phyloP scores from a whole-genome alignment of 352 stramenopile genomes.

The Globisporangium cylindrosporum region DNA sequence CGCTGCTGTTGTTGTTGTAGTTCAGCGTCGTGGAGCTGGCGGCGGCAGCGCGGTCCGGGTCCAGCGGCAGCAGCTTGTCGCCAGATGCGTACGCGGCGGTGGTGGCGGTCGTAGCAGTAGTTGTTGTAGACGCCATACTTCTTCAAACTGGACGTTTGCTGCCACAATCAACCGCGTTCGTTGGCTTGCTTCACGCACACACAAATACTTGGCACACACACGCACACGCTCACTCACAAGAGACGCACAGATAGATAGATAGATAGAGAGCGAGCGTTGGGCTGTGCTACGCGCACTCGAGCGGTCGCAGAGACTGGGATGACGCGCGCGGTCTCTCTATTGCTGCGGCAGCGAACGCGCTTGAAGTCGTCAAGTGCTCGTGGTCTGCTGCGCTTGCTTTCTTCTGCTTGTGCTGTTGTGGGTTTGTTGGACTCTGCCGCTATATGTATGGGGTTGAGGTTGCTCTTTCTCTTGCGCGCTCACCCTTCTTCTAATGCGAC shows the following conservation, averaged over 20 bases:
- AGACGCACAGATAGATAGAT: not conserved
- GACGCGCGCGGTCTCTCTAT: not conserved
- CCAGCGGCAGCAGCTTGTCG: constrained; percentile 12
- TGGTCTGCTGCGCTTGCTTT: not conserved
- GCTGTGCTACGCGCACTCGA: not conserved
- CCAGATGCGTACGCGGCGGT: not conserved
- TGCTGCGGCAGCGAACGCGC: not conserved
- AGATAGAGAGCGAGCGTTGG: not conserved
- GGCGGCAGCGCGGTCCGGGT: not conserved
- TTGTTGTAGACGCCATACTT: not conserved
- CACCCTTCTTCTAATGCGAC: not conserved
- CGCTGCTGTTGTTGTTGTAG: not conserved
- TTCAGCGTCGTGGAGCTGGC: not conserved
- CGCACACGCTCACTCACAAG: not conserved
- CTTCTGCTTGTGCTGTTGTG: not conserved
- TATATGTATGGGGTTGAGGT: not conserved
- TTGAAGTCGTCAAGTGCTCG: not conserved
- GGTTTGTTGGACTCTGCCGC: not conserved
- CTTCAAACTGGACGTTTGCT: not conserved
- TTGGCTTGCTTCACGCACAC: not conserved
- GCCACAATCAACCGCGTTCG: not conserved
- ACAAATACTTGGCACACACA: not conserved
- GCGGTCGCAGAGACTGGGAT: not conserved
- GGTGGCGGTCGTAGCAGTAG: not conserved
- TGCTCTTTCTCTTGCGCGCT: not conserved